Base-by-base conservation (phyloP, 768 basidiomycete species). In the Trametes cinnabarina region DNA sequence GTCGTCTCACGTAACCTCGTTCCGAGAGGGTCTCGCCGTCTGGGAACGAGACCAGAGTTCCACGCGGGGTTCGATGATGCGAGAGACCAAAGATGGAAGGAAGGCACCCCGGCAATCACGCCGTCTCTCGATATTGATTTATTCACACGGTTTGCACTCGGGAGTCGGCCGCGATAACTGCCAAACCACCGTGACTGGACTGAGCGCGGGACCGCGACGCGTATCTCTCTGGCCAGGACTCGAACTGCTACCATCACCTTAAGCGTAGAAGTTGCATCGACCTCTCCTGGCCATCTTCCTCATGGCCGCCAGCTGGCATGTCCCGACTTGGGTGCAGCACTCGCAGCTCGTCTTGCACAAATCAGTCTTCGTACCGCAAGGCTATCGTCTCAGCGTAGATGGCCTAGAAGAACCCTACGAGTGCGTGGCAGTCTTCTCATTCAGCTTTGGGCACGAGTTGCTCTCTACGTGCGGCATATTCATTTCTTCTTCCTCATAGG, bases 251-350 rank as follows among this genome's bases (percentile, higher is more conserved):
- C 49, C 43, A 51, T 42, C 35, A 28, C 17, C 34, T 51, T 12
- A 17, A 15, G 23, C n/a, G n/a, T n/a, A n/a, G n/a, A n/a, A n/a
- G 30, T 39, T 5, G 19, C 25, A n/a, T 14, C 6, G 34, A 47
- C 40, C 28, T 44, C 32, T 39, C 19, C 39, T 14, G 15, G 41
- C 11, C 25, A 14, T 40, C 50, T 32, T 12, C 39, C 23, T 19
- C 39, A 59, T 59, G 58, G 58, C 51, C 22, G 58, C 58, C 47
- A 42, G 14, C 30, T 59, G 58, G 58, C 58, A 48, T n/a, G 46
- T 28, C 22, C 51, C 51, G 41, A 59, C 51, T 30, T 59, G 58
- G 58, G 14, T 53, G 1, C 51, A 59, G 14, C 39, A 26, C 20
- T 46, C 54, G 12, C 59, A 61, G 44, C 11, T 52, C 37, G 59